phyloP scores from a whole-genome alignment of 2,329 filamentous ascomycete genomes.

The Chrysoporthe deuterocubensis region DNA sequence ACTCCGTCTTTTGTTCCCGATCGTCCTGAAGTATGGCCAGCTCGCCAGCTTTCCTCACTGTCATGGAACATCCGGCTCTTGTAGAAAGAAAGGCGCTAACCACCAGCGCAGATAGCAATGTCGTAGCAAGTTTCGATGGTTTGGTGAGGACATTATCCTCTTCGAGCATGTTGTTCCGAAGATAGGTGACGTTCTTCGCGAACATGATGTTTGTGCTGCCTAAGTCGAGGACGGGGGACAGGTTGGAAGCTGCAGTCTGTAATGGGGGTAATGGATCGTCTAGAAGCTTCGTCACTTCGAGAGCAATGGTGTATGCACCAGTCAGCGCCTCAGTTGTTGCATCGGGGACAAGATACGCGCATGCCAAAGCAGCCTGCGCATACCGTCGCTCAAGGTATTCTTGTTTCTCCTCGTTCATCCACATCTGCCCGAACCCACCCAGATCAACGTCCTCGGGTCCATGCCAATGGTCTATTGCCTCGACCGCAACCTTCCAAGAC shows the following conservation, averaged over 20 bases:
- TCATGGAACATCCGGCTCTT: conserved; percentile 53
- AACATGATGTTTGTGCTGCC: conserved; percentile 41
- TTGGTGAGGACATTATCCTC: conserved; percentile 68
- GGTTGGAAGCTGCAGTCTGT: conserved; percentile 49
- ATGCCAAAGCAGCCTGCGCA: conserved; percentile 68
- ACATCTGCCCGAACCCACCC: conserved; percentile 60
- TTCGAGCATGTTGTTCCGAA: conserved; percentile 59
- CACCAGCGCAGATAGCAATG: conserved; percentile 65
- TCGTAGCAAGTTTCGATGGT: conserved; percentile 58
- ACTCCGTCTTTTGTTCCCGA: conserved; percentile 65
- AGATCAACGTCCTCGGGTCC: conserved; percentile 73
- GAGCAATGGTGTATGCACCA: conserved; percentile 63
- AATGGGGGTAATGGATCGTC: conserved; percentile 61
- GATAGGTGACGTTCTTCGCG: conserved; percentile 46
- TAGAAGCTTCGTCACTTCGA: conserved; percentile 62
- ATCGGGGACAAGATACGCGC: conserved; percentile 68
- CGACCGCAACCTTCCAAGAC: conserved; percentile 66
- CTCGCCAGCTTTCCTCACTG: conserved; percentile 61
- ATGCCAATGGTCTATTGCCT: conserved; percentile 72
- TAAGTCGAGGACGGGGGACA: conserved; percentile 46
- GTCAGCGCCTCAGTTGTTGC: conserved; percentile 61
- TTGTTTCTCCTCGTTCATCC: conserved; percentile 64
- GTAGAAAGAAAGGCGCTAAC: conserved; percentile 63
- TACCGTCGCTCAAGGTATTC: conserved; percentile 66
- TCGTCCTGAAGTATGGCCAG: conserved; percentile 66